Evolutionary conservation across 2,329 filamentous ascomycete species (phyloP), one percentile per base, ranked within the genome.

Genomic region (Chaetomium strumarium): DNA sequence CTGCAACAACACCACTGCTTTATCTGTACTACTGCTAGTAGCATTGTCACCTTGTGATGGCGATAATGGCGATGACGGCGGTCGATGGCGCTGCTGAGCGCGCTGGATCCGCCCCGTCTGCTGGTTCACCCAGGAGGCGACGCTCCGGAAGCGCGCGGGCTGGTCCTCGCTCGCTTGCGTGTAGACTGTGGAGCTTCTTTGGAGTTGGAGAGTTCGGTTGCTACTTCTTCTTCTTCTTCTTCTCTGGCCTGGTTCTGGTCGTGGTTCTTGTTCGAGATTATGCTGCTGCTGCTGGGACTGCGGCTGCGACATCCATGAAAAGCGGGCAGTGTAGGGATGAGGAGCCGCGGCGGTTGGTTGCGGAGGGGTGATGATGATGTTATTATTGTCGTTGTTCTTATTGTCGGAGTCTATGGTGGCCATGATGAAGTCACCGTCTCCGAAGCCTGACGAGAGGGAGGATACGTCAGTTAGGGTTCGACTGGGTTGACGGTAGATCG

Each of bases 81-180:
- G 24, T 4, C 24, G 24, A 4, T 24, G 24, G 4, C 49, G 67
- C 0, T 72, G 70, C 3, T 74, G 73, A 2, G 72, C 74, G 24
- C 75, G 71, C 60, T 74, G 74, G 30, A 81, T 64, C 2, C 79
- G 73, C 2, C 75, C 76, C 9, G 76, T 76, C 65, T 86, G 83
- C 62, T 86, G 81, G 58, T 76, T 76, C 2, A 86, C 82, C 83
- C 83, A 86, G 30, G 80, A 83, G 51, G 72, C 75, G 51, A 86
- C 72, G 7, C 72, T 76, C 34, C 79, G 74, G 64, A 84, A 85
- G 5, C 76, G 74, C 13, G 78, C 71, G 5, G 78, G 75, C 41
- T 68, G 65, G 55, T 83, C 79, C 33, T 81, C 74, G 46, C 76
- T 80, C 4, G 73, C 70, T 46, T 73, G 68, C 0, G 79, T 81